phyloP scores from a whole-genome alignment of 345 rosid genomes.

The thale cress (Arabidopsis thaliana) region TAIR10.1 NC_003074.8:1977001-1977500 shows the following conservation, averaged over 20 bases:
- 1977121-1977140: conserved; percentile 77
- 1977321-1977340: conserved; percentile 80
- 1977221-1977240: conserved; percentile 11
- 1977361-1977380: conserved; percentile 60
- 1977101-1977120: conserved; percentile 83
- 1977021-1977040: conserved; percentile 88
- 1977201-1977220: conserved; percentile 22
- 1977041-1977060: conserved; percentile 77
- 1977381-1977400: conserved; percentile 64
- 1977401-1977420: conserved; percentile 76
- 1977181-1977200: conserved; percentile 77
- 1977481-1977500: conserved; percentile 38
- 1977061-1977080: conserved; percentile 93
- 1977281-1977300: conserved; percentile 70
- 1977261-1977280: conserved; percentile 10
- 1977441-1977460: not conserved
- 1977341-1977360: conserved; percentile 68
- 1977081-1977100: conserved; percentile 95
- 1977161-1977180: conserved; percentile 60
- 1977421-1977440: conserved; percentile 12
- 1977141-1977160: conserved; percentile 64
- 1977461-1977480: not conserved
- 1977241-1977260: conserved; percentile 3
- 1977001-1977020: conserved; percentile 87
- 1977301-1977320: conserved; percentile 73